Evolutionary conservation across 2,329 filamentous ascomycete species (phyloP).

Genomic region (Sclerotinia glacialis): DNA sequence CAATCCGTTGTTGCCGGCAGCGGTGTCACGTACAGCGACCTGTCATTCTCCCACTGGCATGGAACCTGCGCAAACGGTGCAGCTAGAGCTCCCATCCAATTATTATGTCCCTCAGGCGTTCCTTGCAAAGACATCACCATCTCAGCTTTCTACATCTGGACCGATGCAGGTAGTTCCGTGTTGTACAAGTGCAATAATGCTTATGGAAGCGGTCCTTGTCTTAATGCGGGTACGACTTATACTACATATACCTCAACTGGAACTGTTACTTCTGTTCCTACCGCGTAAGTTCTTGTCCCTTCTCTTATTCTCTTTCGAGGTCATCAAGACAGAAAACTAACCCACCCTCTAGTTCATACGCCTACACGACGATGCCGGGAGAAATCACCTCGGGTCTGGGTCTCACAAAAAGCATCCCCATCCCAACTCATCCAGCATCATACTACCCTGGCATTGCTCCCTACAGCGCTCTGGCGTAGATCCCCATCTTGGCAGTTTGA

Average conservation of each 20-base stretch:
- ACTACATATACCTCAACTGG: conserved; percentile 25
- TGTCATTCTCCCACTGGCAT: conserved; percentile 56
- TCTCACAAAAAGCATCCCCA: conserved; percentile 27
- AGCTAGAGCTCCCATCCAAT: conserved; percentile 52
- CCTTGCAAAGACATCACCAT: conserved; percentile 54
- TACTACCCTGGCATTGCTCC: conserved; percentile 27
- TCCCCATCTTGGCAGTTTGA: no score
- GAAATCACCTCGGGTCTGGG: conserved; percentile 29
- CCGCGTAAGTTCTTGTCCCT: conserved; percentile 20
- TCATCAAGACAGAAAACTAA: not conserved
- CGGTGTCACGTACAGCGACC: conserved; percentile 51
- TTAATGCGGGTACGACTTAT: conserved; percentile 35
- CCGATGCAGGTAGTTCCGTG: conserved; percentile 45
- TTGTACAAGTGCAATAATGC: conserved; percentile 49
- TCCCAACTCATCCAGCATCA: conserved; percentile 29
- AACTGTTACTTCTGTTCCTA: conserved; percentile 23
- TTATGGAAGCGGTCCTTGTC: conserved; percentile 49
- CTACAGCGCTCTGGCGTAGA: conserved; percentile 25
- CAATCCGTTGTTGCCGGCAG: conserved; percentile 45
- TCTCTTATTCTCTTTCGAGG: not conserved
- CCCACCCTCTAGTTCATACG: conserved; percentile 21
- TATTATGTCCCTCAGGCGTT: conserved; percentile 49
- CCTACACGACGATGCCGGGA: conserved; percentile 31
- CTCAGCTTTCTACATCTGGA: conserved; percentile 53
- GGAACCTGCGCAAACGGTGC: conserved; percentile 47